These are phyloP conservation scores for Urostyla sp. DNA, from an alignment of 73 alveolate species.

Conservation along the genomic window DNA sequence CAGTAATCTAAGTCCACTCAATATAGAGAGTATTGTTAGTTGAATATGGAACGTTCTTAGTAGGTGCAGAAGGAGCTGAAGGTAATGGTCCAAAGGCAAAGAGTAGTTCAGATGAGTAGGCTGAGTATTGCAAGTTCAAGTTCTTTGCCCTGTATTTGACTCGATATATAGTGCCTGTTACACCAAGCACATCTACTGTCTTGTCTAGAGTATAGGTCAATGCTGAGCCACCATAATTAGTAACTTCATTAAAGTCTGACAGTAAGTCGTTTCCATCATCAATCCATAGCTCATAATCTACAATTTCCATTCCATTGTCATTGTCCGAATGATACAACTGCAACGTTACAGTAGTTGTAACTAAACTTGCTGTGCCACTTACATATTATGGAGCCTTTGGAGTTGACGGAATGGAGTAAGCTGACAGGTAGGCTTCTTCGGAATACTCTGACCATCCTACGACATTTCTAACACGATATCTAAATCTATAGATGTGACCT, in stretches of 20 bases:
- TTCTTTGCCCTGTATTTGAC: constrained; percentile 51
- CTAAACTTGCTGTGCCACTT: constrained; percentile 51
- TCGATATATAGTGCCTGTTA: constrained; percentile 46
- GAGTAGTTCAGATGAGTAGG: constrained; percentile 1
- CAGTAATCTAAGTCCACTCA: constrained; percentile 49
- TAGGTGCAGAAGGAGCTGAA: constrained; percentile 42
- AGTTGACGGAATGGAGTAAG: constrained; percentile 50
- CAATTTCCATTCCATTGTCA: constrained; percentile 63
- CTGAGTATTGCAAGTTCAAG: constrained; percentile 12
- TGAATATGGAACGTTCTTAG: constrained; percentile 26
- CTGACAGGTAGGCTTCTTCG: constrained; percentile 43
- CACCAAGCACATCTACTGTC: constrained; percentile 47
- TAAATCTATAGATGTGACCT: constrained; percentile 63
- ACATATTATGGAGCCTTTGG: constrained; percentile 63
- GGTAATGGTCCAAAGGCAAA: constrained; percentile 63
- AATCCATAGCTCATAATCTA: constrained; percentile 52
- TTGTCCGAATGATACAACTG: constrained; percentile 20
- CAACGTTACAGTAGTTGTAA: constrained; percentile 37
- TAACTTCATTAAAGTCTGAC: constrained; percentile 34
- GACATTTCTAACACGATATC: constrained; percentile 66
- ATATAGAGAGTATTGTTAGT: constrained; percentile 30
- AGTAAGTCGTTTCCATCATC: constrained; percentile 61
- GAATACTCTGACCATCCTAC: constrained; percentile 65
- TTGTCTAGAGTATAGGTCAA: not conserved
- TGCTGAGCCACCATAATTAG: constrained; percentile 12